Percentiles rank a stretch among this genome's conserved stretches.
phyloP scores from a whole-genome alignment of 1,284 basidiomycete genomes.

The Malassezia pachydermatis region DNA sequence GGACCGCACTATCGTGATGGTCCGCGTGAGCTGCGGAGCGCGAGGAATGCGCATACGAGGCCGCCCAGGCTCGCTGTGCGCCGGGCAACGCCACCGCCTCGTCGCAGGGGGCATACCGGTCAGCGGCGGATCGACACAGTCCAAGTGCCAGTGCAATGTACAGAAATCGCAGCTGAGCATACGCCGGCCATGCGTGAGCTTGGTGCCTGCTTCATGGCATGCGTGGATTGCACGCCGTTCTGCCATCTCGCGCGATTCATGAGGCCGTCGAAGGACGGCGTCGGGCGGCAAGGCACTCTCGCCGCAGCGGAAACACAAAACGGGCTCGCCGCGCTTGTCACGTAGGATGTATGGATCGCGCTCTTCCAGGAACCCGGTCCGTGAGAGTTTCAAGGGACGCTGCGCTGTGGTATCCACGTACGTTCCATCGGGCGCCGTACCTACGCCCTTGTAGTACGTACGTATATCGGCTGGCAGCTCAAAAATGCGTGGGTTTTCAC shows the following conservation, averaged over 20 bases:
- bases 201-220: background rate
- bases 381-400: conserved; percentile 29
- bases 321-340: conserved; percentile 68
- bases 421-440: conserved; percentile 43
- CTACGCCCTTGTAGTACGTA: conserved; percentile 66
- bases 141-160: conserved; percentile 86
- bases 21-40: conserved; percentile 17
- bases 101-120: conserved; percentile 71
- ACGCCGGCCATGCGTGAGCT: conserved; percentile 45
- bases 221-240: background rate
- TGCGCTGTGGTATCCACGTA: conserved; percentile 59
- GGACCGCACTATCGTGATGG: conserved; percentile 37
- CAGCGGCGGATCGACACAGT: conserved; percentile 85
- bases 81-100: conserved; percentile 98
- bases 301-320: conserved; percentile 81
- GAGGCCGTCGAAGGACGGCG: background rate
- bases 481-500: conserved; percentile 66
- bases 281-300: conserved; percentile 59
- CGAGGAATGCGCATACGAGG: conserved; percentile 32
- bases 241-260: conserved; percentile 11
- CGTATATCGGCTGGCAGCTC: conserved; percentile 80
- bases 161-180: conserved; percentile 95
- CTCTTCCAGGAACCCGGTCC: conserved; percentile 77
- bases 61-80: conserved; percentile 72
- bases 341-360: conserved; percentile 78